A percentile compares a stretch with the other conserved stretches of the same genome.
These are phyloP conservation scores for Chrysanthemum makinoi DNA, from an alignment of 129 eudicot species.

Conservation along the genomic window DNA sequence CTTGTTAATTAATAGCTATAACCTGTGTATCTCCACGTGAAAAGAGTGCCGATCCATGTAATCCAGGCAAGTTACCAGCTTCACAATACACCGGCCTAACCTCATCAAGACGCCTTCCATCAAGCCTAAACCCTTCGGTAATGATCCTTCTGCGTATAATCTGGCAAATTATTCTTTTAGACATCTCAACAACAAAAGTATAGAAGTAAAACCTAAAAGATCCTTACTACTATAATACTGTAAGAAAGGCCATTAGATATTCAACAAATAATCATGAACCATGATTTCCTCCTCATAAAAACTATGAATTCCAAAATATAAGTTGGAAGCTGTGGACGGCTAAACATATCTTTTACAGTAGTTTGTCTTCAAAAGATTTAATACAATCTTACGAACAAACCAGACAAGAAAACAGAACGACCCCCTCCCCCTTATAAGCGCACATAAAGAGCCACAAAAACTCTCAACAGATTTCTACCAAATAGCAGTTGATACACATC, in stretches of 20 bases:
- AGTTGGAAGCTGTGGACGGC: not conserved
- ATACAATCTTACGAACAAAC: not conserved
- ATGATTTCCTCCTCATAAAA: conserved; percentile 2
- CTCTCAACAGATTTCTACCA: not conserved
- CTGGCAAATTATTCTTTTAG: conserved; percentile 33
- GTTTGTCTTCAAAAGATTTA: conserved; percentile 1
- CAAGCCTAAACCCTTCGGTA: conserved; percentile 74
- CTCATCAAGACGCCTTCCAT: conserved; percentile 95
- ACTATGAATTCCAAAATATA: not conserved
- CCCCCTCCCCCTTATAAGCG: not conserved
- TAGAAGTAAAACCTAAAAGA: not conserved
- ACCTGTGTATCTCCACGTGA: conserved; percentile 97
- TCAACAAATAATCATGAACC: conserved; percentile 6
- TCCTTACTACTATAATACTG: too few species aligned
- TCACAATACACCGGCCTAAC: conserved; percentile 90
- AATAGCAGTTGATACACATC: not conserved
- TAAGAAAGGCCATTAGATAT: not conserved
- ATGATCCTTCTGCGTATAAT: conserved; percentile 76
- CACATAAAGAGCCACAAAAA: not conserved
- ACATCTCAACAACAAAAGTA: not conserved
- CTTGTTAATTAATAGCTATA: not conserved
- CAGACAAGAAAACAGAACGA: not conserved
- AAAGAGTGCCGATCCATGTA: conserved; percentile 91
- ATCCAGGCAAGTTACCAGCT: conserved; percentile 75
- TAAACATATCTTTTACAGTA: not conserved